Base-by-base conservation (phyloP, 805 yeast species). In the Wickerhamiella vanderwaltii region DNA sequence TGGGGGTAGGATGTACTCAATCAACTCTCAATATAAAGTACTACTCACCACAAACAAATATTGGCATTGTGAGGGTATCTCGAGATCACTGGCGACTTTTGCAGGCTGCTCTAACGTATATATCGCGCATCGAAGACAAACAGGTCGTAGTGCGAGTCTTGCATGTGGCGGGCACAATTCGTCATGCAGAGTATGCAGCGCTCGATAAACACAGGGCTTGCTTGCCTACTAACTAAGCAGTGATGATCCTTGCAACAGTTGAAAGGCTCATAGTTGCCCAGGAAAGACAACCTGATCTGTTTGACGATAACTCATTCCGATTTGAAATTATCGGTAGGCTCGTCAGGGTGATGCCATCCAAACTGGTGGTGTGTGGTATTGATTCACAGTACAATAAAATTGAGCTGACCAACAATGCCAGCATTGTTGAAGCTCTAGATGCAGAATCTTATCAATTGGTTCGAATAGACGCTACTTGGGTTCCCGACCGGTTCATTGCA, bases 131-230 rank as follows among this genome's bases (percentile, higher is more conserved):
- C 2, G 75, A 68, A 13, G 74, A 69, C 17, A 54, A 54, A 5
- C 59, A 58, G 0, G 71, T 75, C 4, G 68, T 79, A 9, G 58
- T 86, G 12, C 66, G 77, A 42, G 77, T 82, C 22, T 61, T 71
- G 4, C 80, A 79, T 44, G 75, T 83, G 0, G 78, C 94, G 53
- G 97, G 95, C 0, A 85, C 95, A 0, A 86, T 87, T 24, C 78
- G 77, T 55, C 84, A 83, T 54, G 73, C 93, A 48, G 94, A 87
- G 55, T 71, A 75, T 48, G 72, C 67, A 44, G 79, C 86, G 0
- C 74, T 83, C 22, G 58, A 67, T 54, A 64, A 67, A 39, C 26
- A 17, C 36, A 33, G 26, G 26, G 59, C 63, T 32, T 30, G 7
- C 9, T 24, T 37, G 15, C 25, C 15, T 6, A 9, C 36, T 33